Base-by-base conservation (phyloP, 768 basidiomycete species). In the Agaricus blazei region DNA sequence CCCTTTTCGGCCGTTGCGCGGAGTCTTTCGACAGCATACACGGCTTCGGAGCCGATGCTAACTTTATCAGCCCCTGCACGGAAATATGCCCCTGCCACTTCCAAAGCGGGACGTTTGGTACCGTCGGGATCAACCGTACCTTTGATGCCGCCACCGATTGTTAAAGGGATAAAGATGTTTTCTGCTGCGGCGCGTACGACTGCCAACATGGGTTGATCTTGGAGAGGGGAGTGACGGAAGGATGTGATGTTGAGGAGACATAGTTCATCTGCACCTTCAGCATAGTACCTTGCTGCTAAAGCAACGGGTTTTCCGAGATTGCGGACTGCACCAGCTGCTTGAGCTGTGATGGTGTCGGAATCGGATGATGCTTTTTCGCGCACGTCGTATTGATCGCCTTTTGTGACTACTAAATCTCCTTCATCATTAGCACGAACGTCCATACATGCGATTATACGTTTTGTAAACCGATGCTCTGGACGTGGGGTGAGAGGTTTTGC, bases 161-260 rank as follows among this genome's bases (percentile, higher is more conserved):
- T 98, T 37, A 99, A 80, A n/a, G 97, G 97, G 1, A 99, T 93
- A 64, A 95, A 98, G 44, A 98, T 83, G 51, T 83, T 81, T 68
- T 92, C 83, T 1, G 97, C 94, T 0, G 95, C 89, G 0, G 85
- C 85, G 53, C 88, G 86, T 41, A 98, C 92, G 64, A 99, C 90
- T 34, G 92, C 90, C 52, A 99, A 82, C 97, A 99, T 98, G 0
- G 97, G 97, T 72, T 99, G 97, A 71, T 98, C 97, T 43, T 79
- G 86, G 36, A 99, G 78, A 1, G 97, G 95, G 12, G 93, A 98
- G 64, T 90, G 88, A 58, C 97, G 90, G 83, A 99, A 99, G 59
- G 96, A 97, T 14, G 97, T 99, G 77, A 99, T 99, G 73, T 99
- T 99, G 67, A 99, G 87, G 59, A 99, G 85, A 68, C 93, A 97